These are phyloP conservation scores for Arabis alpina DNA, from an alignment of 345 rosid genomes.

Conservation along the genomic window DNA sequence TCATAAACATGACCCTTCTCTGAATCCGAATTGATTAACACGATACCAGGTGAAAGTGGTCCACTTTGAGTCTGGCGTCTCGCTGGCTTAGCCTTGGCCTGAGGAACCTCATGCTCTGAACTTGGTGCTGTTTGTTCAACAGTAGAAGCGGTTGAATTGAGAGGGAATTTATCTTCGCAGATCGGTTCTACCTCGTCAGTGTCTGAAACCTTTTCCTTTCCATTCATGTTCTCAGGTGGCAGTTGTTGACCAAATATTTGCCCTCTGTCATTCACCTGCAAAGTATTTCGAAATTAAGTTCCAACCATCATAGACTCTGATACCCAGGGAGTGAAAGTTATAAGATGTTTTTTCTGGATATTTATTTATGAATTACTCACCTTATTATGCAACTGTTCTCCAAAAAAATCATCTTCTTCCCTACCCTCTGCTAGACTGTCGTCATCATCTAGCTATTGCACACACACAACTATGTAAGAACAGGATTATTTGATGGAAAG, in stretches of 20 bases:
- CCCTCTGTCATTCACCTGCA: conserved; percentile 46
- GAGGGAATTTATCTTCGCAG: conserved; percentile 41
- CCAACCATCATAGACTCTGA: conserved; percentile 17
- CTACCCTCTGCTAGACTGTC: conserved; percentile 51
- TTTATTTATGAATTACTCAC: conserved; percentile 33
- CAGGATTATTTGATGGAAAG: conserved; percentile 3
- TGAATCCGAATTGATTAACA: conserved; percentile 55
- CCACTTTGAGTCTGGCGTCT: conserved; percentile 91
- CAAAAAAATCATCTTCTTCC: conserved; percentile 62
- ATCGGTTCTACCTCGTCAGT: conserved; percentile 49
- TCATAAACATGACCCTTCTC: conserved; percentile 58
- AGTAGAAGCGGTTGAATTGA: conserved; percentile 53
- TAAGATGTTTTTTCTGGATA: neutral
- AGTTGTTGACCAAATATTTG: conserved; percentile 42
- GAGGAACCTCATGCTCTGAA: conserved; percentile 57
- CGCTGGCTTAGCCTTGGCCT: conserved; percentile 54
- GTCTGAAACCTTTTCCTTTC: conserved; percentile 58
- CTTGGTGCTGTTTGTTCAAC: conserved; percentile 51
- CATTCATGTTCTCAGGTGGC: conserved; percentile 46
- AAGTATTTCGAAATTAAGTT: conserved; percentile 2
- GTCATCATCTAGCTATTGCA: conserved; percentile 76
- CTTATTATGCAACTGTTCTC: conserved; percentile 52
- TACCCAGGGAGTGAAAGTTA: neutral
- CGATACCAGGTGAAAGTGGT: conserved; percentile 66
- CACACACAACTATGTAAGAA: conserved; percentile 7